phyloP scores from a whole-genome alignment of 73 alveolate genomes.

The Effrenium voratum region DNA sequence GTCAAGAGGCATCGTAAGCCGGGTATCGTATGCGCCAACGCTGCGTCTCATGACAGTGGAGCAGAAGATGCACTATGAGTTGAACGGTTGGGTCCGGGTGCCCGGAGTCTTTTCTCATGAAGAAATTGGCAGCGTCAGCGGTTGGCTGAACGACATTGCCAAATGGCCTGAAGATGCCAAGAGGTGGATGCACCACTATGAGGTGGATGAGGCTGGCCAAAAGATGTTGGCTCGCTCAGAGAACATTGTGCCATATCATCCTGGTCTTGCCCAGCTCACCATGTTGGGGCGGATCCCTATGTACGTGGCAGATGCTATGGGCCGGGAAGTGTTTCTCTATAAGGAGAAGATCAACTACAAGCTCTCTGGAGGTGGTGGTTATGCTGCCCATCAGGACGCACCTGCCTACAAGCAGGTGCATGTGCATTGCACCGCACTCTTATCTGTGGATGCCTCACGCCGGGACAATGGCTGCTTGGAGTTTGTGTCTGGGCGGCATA shows the following conservation, averaged over 20 bases:
- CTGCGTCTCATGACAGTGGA: background rate
- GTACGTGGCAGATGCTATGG: background rate
- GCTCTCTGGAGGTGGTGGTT: background rate
- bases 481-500: background rate
- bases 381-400: background rate
- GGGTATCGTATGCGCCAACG: background rate
- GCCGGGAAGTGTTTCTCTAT: background rate
- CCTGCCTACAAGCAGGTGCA: background rate
- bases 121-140: background rate
- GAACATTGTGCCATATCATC: background rate
- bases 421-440: background rate
- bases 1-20: background rate
- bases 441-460: background rate
- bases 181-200: background rate
- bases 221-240: background rate
- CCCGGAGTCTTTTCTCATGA: background rate
- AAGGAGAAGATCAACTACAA: conserved; percentile 13
- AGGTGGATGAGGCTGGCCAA: background rate
- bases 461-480: conserved; percentile 2
- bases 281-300: background rate
- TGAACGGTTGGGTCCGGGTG: background rate
- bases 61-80: background rate
- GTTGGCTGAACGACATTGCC: background rate
- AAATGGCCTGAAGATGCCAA: background rate
- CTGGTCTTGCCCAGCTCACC: background rate